Percentiles rank a stretch among this genome's conserved stretches.
Evolutionary conservation across 331 rosid species (phyloP).

Genomic region (Malus hybrid): DNA sequence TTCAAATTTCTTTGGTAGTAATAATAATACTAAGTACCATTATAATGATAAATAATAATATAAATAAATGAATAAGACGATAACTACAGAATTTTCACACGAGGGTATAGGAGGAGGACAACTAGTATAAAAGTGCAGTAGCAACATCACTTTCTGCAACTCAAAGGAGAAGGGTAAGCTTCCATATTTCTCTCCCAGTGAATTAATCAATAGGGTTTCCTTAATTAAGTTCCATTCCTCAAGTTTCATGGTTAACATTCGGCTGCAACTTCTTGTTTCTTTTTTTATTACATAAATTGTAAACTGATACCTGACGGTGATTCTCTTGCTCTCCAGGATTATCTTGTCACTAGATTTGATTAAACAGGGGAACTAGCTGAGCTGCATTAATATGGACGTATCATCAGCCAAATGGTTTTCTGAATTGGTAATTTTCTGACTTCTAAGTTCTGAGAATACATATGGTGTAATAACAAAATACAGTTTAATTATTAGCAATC

Average conservation of each 20-base stretch:
- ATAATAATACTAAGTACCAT: background rate
- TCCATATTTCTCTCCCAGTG: background rate
- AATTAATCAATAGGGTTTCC: background rate
- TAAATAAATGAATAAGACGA: background rate
- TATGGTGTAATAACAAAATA: background rate
- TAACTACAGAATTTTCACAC: background rate
- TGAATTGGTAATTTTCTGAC: slow-evolving; percentile 24
- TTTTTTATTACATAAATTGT: background rate
- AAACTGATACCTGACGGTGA: background rate
- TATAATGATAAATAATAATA: background rate
- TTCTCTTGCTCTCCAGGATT: background rate
- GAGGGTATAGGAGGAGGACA: background rate
- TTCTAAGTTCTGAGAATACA: background rate
- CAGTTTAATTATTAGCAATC: background rate
- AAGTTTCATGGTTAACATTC: background rate
- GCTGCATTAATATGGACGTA: slow-evolving; percentile 27
- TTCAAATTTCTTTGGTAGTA: background rate
- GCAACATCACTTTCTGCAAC: background rate
- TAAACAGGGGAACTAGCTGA: background rate
- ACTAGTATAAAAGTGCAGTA: slow-evolving; percentile 4
- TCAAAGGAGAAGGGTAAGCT: background rate
- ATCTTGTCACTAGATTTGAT: background rate
- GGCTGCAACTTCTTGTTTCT: background rate
- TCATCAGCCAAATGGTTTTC: slow-evolving; percentile 32
- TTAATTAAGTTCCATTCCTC: background rate